These are phyloP conservation scores for Sporothrix luriei DNA, from an alignment of 2,329 filamentous ascomycete species.

Conservation along the genomic window DNA sequence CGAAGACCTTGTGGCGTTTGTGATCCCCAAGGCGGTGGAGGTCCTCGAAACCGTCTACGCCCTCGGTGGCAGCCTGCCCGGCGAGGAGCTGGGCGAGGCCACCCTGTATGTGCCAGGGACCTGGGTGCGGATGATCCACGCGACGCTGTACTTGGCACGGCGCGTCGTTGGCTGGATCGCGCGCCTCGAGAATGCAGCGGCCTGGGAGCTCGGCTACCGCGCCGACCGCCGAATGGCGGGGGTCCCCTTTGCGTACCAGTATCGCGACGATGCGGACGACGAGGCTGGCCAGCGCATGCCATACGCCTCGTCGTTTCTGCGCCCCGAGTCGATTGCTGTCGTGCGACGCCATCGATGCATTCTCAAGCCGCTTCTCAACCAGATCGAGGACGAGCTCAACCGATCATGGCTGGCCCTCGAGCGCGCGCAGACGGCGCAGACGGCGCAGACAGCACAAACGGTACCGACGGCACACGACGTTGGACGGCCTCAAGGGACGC, in stretches of 20 bases:
- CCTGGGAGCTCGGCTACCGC: conserved; percentile 34
- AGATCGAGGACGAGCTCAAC: conserved; percentile 33
- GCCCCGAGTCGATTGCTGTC: background rate
- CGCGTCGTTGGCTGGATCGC: conserved; percentile 29
- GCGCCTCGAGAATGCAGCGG: conserved; percentile 31
- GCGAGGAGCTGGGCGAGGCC: background rate
- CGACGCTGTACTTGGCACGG: background rate
- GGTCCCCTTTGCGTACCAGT: background rate
- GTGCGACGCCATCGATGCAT: conserved; percentile 24
- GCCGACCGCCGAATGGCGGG: conserved; percentile 2
- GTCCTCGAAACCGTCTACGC: conserved; percentile 28
- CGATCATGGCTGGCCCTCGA: conserved; percentile 22
- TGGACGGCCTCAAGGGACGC: background rate
- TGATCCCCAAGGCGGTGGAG: conserved; percentile 28
- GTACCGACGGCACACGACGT: too few relatives aligned
- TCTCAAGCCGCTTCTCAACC: conserved; percentile 28
- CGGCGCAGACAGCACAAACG: background rate
- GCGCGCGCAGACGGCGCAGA: background rate
- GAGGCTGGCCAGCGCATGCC: background rate
- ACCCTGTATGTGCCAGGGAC: conserved; percentile 25
- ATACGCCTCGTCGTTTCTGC: background rate
- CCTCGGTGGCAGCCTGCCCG: conserved; percentile 32
- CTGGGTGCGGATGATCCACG: conserved; percentile 5
- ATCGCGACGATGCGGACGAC: conserved; percentile 10
- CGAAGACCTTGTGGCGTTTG: conserved; percentile 31